Evolutionary conservation across 1,284 basidiomycete species (phyloP).

Genomic region (Meira nashicola): DNA sequence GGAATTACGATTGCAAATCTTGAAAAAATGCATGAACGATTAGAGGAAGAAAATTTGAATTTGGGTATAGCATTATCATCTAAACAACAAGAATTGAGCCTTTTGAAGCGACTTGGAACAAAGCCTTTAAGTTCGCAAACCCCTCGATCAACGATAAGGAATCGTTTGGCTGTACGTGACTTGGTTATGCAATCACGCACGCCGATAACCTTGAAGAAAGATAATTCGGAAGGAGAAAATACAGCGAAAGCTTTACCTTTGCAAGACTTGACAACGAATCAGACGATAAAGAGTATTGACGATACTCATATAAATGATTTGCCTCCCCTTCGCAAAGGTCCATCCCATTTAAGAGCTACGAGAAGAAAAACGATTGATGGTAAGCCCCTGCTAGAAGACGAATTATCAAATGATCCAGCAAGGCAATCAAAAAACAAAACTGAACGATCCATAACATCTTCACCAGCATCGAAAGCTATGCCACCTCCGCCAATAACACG

Average conservation of each 20-base stretch:
- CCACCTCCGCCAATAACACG: not conserved
- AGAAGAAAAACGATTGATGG: conserved; percentile 5
- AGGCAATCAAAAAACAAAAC: not conserved
- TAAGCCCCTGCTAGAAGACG: not conserved
- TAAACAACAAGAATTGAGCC: conserved; percentile 33
- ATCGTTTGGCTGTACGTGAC: not conserved
- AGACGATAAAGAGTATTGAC: not conserved
- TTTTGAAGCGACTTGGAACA: conserved; percentile 29
- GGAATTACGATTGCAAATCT: conserved; percentile 27
- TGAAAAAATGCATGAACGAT: conserved; percentile 33
- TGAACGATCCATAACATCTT: not conserved
- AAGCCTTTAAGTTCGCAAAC: conserved; percentile 14
- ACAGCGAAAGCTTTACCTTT: not conserved
- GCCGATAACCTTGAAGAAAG: not conserved
- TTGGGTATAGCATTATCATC: conserved; percentile 35
- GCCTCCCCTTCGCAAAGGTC: conserved; percentile 1
- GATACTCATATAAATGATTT: not conserved
- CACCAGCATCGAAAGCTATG: not conserved
- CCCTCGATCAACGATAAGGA: not conserved
- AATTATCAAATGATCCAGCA: not conserved
- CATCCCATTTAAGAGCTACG: not conserved
- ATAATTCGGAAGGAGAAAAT: not conserved
- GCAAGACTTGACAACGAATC: not conserved
- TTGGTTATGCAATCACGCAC: not conserved
- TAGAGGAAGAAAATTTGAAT: conserved; percentile 30